phyloP scores from a whole-genome alignment of 2,329 filamentous ascomycete genomes.

The Macroventuria anomochaeta region DNA sequence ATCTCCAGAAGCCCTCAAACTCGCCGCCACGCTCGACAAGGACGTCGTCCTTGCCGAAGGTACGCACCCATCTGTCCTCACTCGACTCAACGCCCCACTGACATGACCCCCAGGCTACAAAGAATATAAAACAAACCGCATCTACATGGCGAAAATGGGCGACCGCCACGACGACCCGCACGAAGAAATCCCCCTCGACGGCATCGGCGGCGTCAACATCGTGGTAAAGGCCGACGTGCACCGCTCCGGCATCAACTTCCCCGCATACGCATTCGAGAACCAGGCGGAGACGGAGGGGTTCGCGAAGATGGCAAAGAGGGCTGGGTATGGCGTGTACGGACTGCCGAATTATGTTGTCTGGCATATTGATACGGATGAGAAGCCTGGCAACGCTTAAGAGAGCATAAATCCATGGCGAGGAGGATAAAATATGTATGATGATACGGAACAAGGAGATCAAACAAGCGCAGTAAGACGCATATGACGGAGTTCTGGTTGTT shows the following conservation, averaged over 20 bases:
- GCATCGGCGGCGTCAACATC: slow-evolving; percentile 96
- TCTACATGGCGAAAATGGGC: slow-evolving; percentile 88
- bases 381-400: slow-evolving; percentile 72
- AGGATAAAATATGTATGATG: too few relatives aligned
- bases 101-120: slow-evolving; percentile 77
- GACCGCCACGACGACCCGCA: slow-evolving; percentile 93
- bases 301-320: slow-evolving; percentile 96
- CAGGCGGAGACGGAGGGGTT: slow-evolving; percentile 99
- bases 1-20: slow-evolving; percentile 79
- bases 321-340: slow-evolving; percentile 89
- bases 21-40: slow-evolving; percentile 76
- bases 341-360: slow-evolving; percentile 98
- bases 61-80: slow-evolving; percentile 39
- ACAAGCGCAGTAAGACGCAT: slow-evolving; percentile 15
- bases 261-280: slow-evolving; percentile 95
- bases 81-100: neutral
- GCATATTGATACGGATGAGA: slow-evolving; percentile 97
- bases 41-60: slow-evolving; percentile 89
- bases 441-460: too few relatives aligned
- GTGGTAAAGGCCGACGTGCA: slow-evolving; percentile 98
- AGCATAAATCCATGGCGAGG: too few relatives aligned
- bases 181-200: slow-evolving; percentile 89
- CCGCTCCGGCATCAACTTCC: slow-evolving; percentile 96
- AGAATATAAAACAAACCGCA: slow-evolving; percentile 88
- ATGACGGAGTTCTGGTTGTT: slow-evolving; percentile 10